Base-by-base conservation (phyloP, 108 stramenopile species). In the Pseudonitzschia multiseries region DNA sequence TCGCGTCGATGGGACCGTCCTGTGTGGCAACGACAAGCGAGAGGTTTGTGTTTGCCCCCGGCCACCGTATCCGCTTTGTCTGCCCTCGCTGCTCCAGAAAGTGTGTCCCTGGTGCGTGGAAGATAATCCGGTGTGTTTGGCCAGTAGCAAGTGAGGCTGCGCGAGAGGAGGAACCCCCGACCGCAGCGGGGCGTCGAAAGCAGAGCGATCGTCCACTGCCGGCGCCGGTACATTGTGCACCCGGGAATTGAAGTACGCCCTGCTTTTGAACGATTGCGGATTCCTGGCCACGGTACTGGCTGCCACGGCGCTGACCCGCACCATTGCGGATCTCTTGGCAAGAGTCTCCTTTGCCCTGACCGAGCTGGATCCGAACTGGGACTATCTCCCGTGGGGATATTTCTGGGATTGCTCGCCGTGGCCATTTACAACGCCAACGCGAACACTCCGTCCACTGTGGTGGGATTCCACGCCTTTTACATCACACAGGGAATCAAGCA, bases 341-440 rank as follows among this genome's bases (percentile, higher is more conserved):
- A 2, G 8, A 21, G 62, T 32, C 4, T 21, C 62, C 62, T 63
- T 63, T 63, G 32, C 17, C 18, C 24, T 2, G 21, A 63, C 62
- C n/a, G 15, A 24, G 20, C 21, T 63, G 62, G 43, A 46, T 50
- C 65, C 65, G 21, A 40, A 22, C 22, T 2, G 46, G 17, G 10
- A 26, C 24, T 56, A 22, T 4, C 21, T 50, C 43, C 65, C 44
- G 48, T 50, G 27, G 48, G n/a, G 2, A 17, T 67, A 8, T 67
- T 43, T 26, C 12, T 67, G 22, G 65, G 65, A 46, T 24, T 67
- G 21, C 65, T 50, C 21, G 44, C 65, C n/a, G 9, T 67, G 65
- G 43, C 21, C 8, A 67, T 67, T 21, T 26, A 67, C 26, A 67
- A 46, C 48, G 14, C 26, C n/a, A 59, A 59, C 24, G 31, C 24